A percentile compares a stretch with the other conserved stretches of the same genome.
phyloP scores from a whole-genome alignment of 768 basidiomycete species.

The Agrocybe chaxingu region DNA sequence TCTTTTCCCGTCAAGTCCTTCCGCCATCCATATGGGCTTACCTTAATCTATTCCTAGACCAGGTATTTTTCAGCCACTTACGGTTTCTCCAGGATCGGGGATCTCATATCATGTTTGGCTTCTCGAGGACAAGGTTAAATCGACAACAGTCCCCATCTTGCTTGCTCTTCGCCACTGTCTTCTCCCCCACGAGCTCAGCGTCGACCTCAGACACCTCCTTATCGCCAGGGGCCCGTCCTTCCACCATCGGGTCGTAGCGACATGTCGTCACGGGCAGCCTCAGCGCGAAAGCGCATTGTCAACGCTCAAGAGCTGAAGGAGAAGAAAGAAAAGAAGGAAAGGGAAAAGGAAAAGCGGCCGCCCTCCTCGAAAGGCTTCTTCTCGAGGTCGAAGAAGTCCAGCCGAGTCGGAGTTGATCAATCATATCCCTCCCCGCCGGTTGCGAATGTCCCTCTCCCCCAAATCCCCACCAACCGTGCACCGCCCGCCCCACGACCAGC shows the following conservation, averaged over 20 bases:
- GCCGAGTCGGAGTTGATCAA: background rate
- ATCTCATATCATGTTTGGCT: no score
- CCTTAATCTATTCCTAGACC: no score
- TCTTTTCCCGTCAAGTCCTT: no score
- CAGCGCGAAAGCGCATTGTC: slow-evolving; percentile 20
- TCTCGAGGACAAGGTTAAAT: no score
- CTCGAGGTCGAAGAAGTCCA: slow-evolving; percentile 13
- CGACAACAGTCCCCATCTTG: no score
- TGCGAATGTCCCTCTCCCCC: background rate
- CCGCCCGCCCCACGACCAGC: no score
- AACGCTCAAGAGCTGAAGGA: slow-evolving; percentile 4
- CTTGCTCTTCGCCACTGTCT: background rate
- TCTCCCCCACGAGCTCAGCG: background rate
- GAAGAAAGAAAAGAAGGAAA: slow-evolving; percentile 8
- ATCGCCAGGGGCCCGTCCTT: no score
- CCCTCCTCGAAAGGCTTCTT: slow-evolving; percentile 19
- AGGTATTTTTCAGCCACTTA: no score
- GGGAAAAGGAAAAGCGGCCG: slow-evolving; percentile 11
- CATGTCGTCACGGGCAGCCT: slow-evolving; percentile 28
- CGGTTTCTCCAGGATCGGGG: no score
- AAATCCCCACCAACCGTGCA: background rate
- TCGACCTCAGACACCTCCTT: background rate
- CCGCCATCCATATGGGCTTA: no score
- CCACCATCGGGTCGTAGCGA: background rate
- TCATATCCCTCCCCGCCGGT: slow-evolving; percentile 1